These are phyloP conservation scores for Gypsophila paniculata DNA, from an alignment of 179 eudicot genomes.

Conservation along the genomic window DNA sequence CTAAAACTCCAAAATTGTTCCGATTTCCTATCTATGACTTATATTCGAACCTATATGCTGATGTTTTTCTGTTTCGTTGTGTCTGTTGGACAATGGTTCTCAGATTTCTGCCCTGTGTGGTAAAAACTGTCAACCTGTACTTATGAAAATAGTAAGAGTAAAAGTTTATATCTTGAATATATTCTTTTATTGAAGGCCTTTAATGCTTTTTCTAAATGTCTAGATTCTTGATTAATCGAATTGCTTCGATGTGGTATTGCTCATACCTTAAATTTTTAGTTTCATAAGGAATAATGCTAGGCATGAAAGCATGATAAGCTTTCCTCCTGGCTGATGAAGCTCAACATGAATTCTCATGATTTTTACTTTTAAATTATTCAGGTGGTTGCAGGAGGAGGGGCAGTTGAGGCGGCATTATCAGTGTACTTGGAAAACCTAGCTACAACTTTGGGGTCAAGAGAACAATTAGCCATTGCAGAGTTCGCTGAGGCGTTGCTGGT, in stretches of 20 bases:
- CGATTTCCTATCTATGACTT: background rate
- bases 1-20: background rate
- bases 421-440: constrained; percentile 89
- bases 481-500: constrained; percentile 86
- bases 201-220: background rate
- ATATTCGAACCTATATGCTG: background rate
- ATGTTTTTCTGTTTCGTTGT: background rate
- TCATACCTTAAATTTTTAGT: background rate
- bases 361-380: constrained; percentile 26
- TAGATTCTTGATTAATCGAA: background rate
- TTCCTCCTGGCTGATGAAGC: background rate
- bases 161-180: background rate
- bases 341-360: background rate
- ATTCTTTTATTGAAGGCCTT: background rate
- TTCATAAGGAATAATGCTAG: background rate
- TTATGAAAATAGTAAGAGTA: background rate
- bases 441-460: constrained; percentile 90
- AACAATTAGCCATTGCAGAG: constrained; percentile 94
- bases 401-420: constrained; percentile 89
- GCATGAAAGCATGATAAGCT: background rate
- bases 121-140: background rate
- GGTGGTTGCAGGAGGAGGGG: constrained; percentile 99
- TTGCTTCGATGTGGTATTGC: background rate
- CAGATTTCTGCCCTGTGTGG: background rate
- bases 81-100: background rate